Percentiles rank a stretch among this genome's conserved stretches.
Evolutionary conservation across 768 basidiomycete genomes (phyloP).

Genomic region (Coprinopsis sp.): DNA sequence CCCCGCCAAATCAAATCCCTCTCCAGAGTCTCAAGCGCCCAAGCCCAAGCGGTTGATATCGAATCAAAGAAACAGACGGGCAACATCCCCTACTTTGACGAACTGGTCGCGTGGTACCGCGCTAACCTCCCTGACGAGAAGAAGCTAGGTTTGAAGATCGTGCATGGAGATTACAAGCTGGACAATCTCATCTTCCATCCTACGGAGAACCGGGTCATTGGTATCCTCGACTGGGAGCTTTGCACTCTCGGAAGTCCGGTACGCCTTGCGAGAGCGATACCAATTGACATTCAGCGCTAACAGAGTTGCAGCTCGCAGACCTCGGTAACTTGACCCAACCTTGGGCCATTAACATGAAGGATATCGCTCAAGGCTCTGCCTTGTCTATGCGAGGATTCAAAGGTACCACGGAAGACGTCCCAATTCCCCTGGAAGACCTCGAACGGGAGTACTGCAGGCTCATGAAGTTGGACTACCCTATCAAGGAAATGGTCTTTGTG

Average conservation of each 20-base stretch:
- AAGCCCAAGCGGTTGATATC: conserved; percentile 63
- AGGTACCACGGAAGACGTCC: conserved; percentile 48
- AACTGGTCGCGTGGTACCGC: conserved; percentile 74
- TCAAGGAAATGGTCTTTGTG: conserved; percentile 73
- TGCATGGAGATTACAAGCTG: conserved; percentile 98
- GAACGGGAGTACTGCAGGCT: conserved; percentile 78
- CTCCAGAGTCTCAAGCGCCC: conserved; percentile 73
- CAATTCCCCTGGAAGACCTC: conserved; percentile 65
- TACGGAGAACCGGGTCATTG: conserved; percentile 87
- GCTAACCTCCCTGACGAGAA: conserved; percentile 71
- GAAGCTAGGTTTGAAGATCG: conserved; percentile 74
- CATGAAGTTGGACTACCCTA: conserved; percentile 64
- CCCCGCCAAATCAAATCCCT: conserved; percentile 91
- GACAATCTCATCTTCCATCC: conserved; percentile 96
- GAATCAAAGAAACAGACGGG: conserved; percentile 60
- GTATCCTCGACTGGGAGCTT: conserved; percentile 96
- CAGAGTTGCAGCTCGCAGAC: conserved; percentile 62
- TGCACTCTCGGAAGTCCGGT: conserved; percentile 93
- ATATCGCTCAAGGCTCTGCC: conserved; percentile 27
- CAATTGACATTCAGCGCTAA: conserved; percentile 1
- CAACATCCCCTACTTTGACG: conserved; percentile 69
- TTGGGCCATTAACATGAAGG: conserved; percentile 55
- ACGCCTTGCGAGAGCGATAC: conserved; percentile 20
- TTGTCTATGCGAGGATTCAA: conserved; percentile 56
- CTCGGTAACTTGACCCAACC: conserved; percentile 86